Conservation (phyloP, 352 stramenopile genomes). For the Plasmopara halstedii region DNA sequence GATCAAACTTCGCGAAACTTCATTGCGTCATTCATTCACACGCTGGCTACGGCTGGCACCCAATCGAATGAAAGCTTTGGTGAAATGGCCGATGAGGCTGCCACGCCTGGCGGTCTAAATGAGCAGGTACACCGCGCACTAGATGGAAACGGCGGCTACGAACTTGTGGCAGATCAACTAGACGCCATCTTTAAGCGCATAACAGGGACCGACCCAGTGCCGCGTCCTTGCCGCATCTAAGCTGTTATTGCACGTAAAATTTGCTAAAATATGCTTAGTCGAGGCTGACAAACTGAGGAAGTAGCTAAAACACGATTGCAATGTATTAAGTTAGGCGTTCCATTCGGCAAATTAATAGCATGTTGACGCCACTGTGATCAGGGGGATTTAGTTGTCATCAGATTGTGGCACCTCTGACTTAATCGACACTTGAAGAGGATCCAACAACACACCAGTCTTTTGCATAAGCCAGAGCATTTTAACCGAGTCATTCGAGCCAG, state of each 20-base stretch:
- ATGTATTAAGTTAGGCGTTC: too few relatives aligned
- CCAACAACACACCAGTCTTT: conserved; percentile 41
- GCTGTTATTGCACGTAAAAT: conserved; percentile 1
- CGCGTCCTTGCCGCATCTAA: conserved; percentile 38
- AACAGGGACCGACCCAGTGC: conserved; percentile 51
- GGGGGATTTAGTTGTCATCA: conserved; percentile 19
- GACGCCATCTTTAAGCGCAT: conserved; percentile 80
- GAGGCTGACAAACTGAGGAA: too few relatives aligned
- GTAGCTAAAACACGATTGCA: too few relatives aligned
- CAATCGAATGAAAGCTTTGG: conserved; percentile 70
- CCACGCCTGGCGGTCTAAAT: conserved; percentile 74
- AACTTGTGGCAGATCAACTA: conserved; percentile 72
- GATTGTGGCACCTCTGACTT: conserved; percentile 14
- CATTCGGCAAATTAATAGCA: too few relatives aligned
- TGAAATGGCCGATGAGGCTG: conserved; percentile 79
- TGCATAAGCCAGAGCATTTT: conserved; percentile 75
- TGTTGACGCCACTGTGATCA: neutral
- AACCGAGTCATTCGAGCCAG: conserved; percentile 50
- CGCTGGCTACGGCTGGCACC: conserved; percentile 60
- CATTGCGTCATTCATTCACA: conserved; percentile 79
- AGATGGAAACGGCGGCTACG: conserved; percentile 57
- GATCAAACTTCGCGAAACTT: conserved; percentile 68
- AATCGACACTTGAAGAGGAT: conserved; percentile 8
- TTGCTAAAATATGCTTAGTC: too few relatives aligned
- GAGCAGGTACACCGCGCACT: conserved; percentile 78